Percentiles rank a stretch among this genome's conserved stretches.
Conservation (phyloP, 345 rosid species). For the Erodium maritimum region DNA sequence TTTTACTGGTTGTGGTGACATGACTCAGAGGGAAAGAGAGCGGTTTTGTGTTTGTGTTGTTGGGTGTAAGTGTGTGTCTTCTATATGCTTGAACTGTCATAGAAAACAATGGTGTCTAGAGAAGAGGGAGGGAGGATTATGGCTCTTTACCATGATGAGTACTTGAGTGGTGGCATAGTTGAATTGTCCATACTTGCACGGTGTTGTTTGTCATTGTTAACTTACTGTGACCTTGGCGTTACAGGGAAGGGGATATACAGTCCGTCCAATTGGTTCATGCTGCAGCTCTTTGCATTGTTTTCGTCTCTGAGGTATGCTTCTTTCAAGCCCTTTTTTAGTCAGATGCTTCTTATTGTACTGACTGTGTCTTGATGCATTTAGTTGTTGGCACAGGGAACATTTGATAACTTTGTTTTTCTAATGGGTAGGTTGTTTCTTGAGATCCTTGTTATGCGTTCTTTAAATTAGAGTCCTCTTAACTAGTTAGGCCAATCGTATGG, state of each 20-base stretch:
- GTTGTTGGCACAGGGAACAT: background rate
- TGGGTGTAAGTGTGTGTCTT: no score
- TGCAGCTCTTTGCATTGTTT: constrained; percentile 1
- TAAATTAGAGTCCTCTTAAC: background rate
- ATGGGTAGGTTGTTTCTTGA: background rate
- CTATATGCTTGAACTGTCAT: no score
- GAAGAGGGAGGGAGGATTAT: background rate
- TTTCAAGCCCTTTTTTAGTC: background rate
- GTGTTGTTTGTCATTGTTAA: constrained; percentile 2
- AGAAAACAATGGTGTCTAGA: background rate
- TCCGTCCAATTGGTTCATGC: background rate
- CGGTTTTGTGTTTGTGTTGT: no score
- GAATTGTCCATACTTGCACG: background rate
- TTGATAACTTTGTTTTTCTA: background rate
- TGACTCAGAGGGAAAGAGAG: background rate
- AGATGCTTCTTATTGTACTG: background rate
- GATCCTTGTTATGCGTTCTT: background rate
- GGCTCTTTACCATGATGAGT: background rate
- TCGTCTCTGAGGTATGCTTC: constrained; percentile 6
- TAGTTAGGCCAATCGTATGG: background rate
- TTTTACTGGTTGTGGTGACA: background rate
- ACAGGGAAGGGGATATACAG: constrained; percentile 8
- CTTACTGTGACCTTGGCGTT: constrained; percentile 10
- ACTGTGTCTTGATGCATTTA: background rate
- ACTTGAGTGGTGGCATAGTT: background rate